Base-by-base conservation (phyloP, 192 early-diverging fungal species). In the Backusella luteola region DNA sequence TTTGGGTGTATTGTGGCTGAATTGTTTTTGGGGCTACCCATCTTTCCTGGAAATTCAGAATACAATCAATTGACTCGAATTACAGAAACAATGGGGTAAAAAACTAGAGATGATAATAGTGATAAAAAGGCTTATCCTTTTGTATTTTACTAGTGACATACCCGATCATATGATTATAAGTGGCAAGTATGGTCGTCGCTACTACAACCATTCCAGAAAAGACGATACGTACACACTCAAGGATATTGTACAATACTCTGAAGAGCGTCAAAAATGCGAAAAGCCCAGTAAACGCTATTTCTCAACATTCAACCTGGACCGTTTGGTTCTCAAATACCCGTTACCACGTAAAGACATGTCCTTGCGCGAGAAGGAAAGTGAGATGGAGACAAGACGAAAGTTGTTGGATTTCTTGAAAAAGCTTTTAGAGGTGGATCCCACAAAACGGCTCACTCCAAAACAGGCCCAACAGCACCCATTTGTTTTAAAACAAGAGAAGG, bases 1-100 rank as follows among this genome's bases (percentile, higher is more conserved):
- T 86, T 99, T 34, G 98, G 98, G 0, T 99, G 98, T 80, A 98
- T 99, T 81, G 94, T 95, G 2, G 96, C 94, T 2, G 98, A 99
- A 81, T 88, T 99, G n/a, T 97, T 93, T 79, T 85, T 99, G 7
- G 98, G 98, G 1, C 84, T 97, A 6, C 98, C 98, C 1, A 82
- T 99, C 73, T 99, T 99, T 78, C 97, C 97, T 0, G 98, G 98
- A 23, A 89, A 89, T 7, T 97, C 95, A 39, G 97, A 99, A 85
- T 98, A 98, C 81, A 96, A 99, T 81, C 97, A 99, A 83, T 79
- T 99, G 7, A 90, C 89, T 32, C 86, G 97, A 23, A 99, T 99
- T 70, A 90, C 98, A 17, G 95, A 97, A 52, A 88, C 96, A 80
- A 79, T 99, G 52, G 96, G 97, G 85, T 93, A 88, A 77, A 69